Conservation (phyloP, 2,329 filamentous ascomycete species). For the Mycosphaerella arachidis region DNA sequence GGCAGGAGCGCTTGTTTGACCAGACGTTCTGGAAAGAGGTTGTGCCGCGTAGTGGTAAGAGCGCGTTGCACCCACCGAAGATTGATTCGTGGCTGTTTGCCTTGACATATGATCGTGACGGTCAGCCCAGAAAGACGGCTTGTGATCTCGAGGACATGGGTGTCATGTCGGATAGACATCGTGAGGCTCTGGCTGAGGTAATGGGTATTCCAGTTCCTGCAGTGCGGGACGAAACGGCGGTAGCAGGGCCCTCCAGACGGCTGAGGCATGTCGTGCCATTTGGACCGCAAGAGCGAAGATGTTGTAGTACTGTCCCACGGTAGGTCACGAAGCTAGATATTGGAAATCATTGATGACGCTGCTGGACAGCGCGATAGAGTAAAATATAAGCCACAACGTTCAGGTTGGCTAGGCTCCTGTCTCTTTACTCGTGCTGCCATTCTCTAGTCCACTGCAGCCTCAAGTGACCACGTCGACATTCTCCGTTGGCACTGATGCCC, state of each 20-base stretch:
- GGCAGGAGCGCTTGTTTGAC: background rate
- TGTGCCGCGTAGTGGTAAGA: background rate
- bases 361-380: too few species aligned
- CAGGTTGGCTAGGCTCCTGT: too few species aligned
- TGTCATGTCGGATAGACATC: background rate
- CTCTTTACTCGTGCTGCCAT: too few species aligned
- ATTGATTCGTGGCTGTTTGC: background rate
- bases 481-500: too few species aligned
- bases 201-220: background rate
- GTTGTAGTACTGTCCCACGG: too few species aligned
- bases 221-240: background rate
- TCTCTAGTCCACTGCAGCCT: too few species aligned
- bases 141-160: background rate
- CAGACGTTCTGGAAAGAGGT: background rate
- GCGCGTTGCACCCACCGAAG: background rate
- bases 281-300: too few species aligned
- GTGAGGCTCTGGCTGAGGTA: background rate
- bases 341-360: too few species aligned
- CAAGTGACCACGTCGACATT: too few species aligned
- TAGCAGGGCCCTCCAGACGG: background rate
- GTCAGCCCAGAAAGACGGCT: background rate
- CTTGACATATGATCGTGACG: background rate
- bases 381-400: too few species aligned
- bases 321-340: too few species aligned
- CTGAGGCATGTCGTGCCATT: too few species aligned